These are phyloP conservation scores for Gossypium turneri DNA, from an alignment of 345 rosid species.

Conservation along the genomic window DNA sequence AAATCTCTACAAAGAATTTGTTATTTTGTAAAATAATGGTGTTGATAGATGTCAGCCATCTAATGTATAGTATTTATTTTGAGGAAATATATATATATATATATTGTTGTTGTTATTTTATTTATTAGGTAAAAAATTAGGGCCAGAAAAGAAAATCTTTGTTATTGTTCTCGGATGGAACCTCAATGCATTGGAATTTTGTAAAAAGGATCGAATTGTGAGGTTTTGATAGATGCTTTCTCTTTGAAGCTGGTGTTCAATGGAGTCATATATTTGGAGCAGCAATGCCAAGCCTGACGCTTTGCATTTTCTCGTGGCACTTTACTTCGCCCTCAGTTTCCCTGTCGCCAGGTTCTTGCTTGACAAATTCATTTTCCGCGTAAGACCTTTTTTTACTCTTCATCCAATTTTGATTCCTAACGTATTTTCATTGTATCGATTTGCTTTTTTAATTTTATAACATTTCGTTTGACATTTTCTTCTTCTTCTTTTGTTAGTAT, in stretches of 20 bases:
- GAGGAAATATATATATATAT: no score
- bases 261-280: slow-evolving; percentile 41
- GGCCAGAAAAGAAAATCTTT: slow-evolving; percentile 4
- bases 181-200: neutral
- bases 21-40: no score
- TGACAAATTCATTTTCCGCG: slow-evolving; percentile 76
- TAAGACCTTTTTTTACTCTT: slow-evolving; percentile 25
- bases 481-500: neutral
- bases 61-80: no score
- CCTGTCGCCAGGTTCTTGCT: slow-evolving; percentile 53
- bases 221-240: slow-evolving; percentile 20
- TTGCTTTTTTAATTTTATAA: no score
- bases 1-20: no score
- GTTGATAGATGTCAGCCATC: no score
- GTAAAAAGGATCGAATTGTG: neutral
- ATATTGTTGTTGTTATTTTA: no score
- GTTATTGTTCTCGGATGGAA: neutral
- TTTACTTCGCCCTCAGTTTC: slow-evolving; percentile 63
- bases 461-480: no score
- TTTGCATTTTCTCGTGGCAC: slow-evolving; percentile 50
- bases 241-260: slow-evolving; percentile 9
- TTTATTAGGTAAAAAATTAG: neutral
- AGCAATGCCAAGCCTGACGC: slow-evolving; percentile 33
- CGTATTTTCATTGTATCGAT: neutral
- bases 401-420: neutral